phyloP scores from a whole-genome alignment of 2,329 filamentous ascomycete genomes.

The Beauveria rudraprayagi region DNA sequence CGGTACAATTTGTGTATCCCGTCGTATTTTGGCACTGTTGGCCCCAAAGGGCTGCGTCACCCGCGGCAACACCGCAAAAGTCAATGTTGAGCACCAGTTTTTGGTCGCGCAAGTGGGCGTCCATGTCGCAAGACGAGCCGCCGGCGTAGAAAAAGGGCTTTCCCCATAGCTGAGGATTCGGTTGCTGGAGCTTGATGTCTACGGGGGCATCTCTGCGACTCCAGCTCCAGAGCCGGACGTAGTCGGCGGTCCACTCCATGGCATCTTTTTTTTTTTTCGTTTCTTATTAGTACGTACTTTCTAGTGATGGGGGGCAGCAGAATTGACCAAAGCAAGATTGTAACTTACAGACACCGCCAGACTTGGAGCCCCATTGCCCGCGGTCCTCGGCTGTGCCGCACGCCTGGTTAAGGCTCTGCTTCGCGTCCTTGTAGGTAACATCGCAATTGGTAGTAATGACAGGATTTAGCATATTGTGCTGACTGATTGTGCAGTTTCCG shows the following conservation, averaged over 20 bases:
- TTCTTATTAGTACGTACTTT: too few species aligned
- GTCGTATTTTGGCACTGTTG: background rate
- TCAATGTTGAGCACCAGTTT: constrained; percentile 67
- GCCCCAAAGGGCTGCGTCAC: constrained; percentile 4
- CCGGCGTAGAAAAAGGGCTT: constrained; percentile 55
- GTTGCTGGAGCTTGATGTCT: constrained; percentile 33
- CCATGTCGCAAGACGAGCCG: constrained; percentile 51
- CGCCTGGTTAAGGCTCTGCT: background rate
- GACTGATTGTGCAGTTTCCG: constrained; percentile 24
- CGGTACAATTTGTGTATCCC: background rate
- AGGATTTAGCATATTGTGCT: background rate
- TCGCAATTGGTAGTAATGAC: background rate
- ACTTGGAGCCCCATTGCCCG: background rate
- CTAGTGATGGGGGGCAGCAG: background rate
- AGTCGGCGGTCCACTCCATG: constrained; percentile 33
- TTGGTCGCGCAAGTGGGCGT: constrained; percentile 55
- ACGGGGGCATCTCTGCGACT: constrained; percentile 21
- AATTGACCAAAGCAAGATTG: background rate
- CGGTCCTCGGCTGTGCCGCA: background rate
- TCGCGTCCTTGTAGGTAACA: background rate
- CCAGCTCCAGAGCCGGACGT: constrained; percentile 36
- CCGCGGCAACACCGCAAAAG: constrained; percentile 68
- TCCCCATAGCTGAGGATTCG: constrained; percentile 59
- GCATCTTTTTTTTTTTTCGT: too few species aligned
- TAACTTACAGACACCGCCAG: background rate